Evolutionary conservation across 805 yeast genomes (phyloP), one percentile per base, ranked within the genome.

Genomic region (Metschnikowia hibisci): DNA sequence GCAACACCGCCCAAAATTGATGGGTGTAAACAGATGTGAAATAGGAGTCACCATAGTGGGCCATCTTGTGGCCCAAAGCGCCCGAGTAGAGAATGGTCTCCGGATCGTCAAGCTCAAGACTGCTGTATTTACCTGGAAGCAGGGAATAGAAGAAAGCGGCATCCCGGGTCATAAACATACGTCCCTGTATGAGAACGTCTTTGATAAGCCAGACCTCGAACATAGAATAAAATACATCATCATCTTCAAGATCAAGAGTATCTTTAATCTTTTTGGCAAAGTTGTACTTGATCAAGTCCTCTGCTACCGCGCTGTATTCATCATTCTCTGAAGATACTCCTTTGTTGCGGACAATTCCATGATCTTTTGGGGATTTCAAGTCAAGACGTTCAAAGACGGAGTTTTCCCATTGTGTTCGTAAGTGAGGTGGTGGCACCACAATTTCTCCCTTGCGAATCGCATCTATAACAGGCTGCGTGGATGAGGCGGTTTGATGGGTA

Each of bases 111-210:
- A 46, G 42, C 22, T 50, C 53, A 1, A 41, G 39, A 18, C 30
- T 44, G 11, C 49, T 37, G 20, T 46, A 35, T 46, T 42, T 52
- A 3, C 52, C 52, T 0, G 97, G 96, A 8, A 91, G 61, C 52
- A 79, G 81, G 0, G 96, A 93, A 64, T 84, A 84, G 57, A 87
- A 91, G 34, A 87, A 64, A 5, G 90, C 58, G 47, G 78, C 77
- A 12, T 73, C 66, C 33, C 69, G 62, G 1, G 97, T 89, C 20
- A 91, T 61, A 53, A 84, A 84, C 13, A 89, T 61, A 54, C 85
- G 90, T 2, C 98, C 98, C 61, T 88, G 96, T 20, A 89, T 65
- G 22, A 91, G 66, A 0, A 90, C 93, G 54, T 87, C 95, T 46
- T 81, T 77, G 44, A 88, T 69, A 29, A 90, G 67, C 96, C 96